Conservation (phyloP, 1,284 basidiomycete species). For the Puccinia triticina region DNA sequence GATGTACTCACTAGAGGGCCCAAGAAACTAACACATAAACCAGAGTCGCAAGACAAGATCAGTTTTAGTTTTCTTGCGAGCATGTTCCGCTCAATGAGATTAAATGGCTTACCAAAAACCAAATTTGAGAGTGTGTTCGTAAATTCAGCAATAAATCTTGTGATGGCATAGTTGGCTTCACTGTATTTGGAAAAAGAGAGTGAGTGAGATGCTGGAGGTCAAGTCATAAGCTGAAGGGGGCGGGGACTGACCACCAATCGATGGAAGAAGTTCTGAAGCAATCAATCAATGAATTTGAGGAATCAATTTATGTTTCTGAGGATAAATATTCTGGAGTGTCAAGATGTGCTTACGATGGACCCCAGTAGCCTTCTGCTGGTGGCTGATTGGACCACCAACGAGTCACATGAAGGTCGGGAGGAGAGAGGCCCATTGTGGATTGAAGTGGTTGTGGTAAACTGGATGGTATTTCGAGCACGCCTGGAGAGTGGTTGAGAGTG, state of each 20-base stretch:
- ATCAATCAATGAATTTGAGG: background rate
- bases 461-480: background rate
- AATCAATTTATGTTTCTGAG: too few relatives aligned
- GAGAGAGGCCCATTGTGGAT: background rate
- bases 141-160: constrained; percentile 61
- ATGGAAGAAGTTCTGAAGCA: constrained; percentile 40
- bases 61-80: too few relatives aligned
- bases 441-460: background rate
- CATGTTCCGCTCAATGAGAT: background rate
- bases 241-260: constrained; percentile 51
- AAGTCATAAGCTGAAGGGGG: background rate
- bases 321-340: background rate
- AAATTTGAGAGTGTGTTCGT: constrained; percentile 63
- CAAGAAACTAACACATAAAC: constrained; percentile 45
- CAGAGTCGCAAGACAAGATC: too few relatives aligned
- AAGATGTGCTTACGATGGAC: constrained; percentile 36
- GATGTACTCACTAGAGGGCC: constrained; percentile 4
- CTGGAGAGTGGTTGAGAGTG: too few relatives aligned
- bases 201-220: background rate
- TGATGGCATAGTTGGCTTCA: constrained; percentile 54
- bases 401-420: constrained; percentile 25
- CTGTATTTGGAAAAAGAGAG: background rate
- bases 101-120: constrained; percentile 60
- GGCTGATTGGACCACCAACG: constrained; percentile 49
- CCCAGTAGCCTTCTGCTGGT: constrained; percentile 38